Percentiles rank a stretch among this genome's conserved stretches.
Evolutionary conservation across 2,329 filamentous ascomycete genomes (phyloP).

Genomic region (Colletotrichum sp.): DNA sequence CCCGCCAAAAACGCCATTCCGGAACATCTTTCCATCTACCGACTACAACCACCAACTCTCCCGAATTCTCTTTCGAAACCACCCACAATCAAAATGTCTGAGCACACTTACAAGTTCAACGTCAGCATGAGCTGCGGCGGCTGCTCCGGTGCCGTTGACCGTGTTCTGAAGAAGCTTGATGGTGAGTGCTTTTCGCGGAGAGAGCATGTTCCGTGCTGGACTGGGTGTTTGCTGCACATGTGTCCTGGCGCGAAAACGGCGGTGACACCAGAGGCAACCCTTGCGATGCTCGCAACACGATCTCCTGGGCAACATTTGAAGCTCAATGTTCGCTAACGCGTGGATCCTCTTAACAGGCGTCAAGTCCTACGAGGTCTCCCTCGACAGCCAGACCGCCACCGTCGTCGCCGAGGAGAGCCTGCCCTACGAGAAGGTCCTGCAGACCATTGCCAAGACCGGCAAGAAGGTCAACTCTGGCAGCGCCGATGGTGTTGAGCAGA

Average conservation of each 20-base stretch:
- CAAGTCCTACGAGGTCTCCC: slow-evolving; percentile 84
- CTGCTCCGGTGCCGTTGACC: slow-evolving; percentile 92
- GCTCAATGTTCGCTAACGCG: neutral
- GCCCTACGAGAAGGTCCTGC: slow-evolving; percentile 80
- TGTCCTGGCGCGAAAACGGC: neutral
- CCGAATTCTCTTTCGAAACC: neutral
- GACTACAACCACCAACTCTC: neutral
- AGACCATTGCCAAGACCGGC: slow-evolving; percentile 93
- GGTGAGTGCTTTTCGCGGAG: slow-evolving; percentile 60
- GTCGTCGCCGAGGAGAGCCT: slow-evolving; percentile 74
- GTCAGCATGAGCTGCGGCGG: slow-evolving; percentile 94
- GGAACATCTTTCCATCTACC: slow-evolving; percentile 4
- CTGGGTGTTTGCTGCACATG: neutral
- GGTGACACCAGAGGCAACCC: neutral
- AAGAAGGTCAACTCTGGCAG: slow-evolving; percentile 85
- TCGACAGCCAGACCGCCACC: slow-evolving; percentile 83
- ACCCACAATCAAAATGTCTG: slow-evolving; percentile 62
- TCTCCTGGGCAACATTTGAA: neutral
- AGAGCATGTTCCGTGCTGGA: neutral
- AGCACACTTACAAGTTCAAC: slow-evolving; percentile 95
- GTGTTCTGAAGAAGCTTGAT: slow-evolving; percentile 89
- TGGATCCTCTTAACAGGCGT: slow-evolving; percentile 64
- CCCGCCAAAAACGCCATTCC: slow-evolving; percentile 19
- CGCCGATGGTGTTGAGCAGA: slow-evolving; percentile 68
- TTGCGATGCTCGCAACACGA: neutral